Base-by-base conservation (phyloP, 108 stramenopile genomes). In the Nitzschia palea region DNA sequence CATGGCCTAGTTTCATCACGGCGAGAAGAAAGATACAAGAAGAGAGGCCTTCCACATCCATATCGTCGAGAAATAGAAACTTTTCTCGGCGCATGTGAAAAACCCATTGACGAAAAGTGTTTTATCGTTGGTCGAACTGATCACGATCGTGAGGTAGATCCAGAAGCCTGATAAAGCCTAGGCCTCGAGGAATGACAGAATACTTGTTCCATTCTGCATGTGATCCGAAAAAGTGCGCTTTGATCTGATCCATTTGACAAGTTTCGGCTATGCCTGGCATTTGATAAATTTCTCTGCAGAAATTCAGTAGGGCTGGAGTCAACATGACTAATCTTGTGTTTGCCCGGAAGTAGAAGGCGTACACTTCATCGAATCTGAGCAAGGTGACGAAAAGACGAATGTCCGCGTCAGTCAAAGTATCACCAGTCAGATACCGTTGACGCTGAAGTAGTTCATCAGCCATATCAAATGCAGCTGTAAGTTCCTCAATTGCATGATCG, bases 211-310 rank as follows among this genome's bases (percentile, higher is more conserved):
- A 80, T 75, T 87, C 85, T 0, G 87, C 83, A 62, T 94, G 89
- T 1, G 89, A 90, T 29, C 91, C 86, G 67, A 84, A 98, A 67
- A 97, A 98, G 68, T 98, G 97, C 23, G 84, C 89, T 80, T 97
- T 97, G 75, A 97, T 96, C 68, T 97, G 84, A 18, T 96, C 86
- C 95, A 99, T 96, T 56, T 96, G 71, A 28, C 97, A 80, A 6
- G 94, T 94, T 28, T 86, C 80, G 2, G 84, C 83, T 18, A 99
- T 77, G 20, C 95, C 95, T 15, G 77, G 76, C 79, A 90, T 90
- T 62, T 97, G 97, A 71, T 94, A 97, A 22, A 98, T 86, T 32
- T 99, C 98, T n/a, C 97, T 80, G 48, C 90, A 77, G 75, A 96
- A 98, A 70, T 97, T 90, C 28, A 95, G 71, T 18, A 98, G 58